A percentile compares a stretch with the other conserved stretches of the same genome.
Conservation (phyloP, 1,139 yeast species). For the Geotrichum australiense region DNA sequence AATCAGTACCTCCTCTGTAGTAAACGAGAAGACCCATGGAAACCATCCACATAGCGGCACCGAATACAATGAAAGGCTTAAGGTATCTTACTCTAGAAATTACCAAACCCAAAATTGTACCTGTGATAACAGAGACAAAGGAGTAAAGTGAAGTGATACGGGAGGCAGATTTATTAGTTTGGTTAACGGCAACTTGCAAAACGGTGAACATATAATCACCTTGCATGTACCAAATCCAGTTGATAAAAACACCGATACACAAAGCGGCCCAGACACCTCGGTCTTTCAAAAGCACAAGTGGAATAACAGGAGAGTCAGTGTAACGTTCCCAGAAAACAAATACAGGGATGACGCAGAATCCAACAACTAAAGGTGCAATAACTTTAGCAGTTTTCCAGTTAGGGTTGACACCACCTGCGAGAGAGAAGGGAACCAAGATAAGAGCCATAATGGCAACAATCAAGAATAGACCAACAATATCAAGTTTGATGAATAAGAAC, state of each 20-base stretch:
- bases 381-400: conserved; percentile 52
- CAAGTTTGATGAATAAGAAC: conserved; percentile 44
- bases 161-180: conserved; percentile 53
- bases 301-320: conserved; percentile 53
- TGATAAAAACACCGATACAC: conserved; percentile 46
- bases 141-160: conserved; percentile 58
- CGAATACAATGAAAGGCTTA: conserved; percentile 55
- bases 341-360: conserved; percentile 49
- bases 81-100: conserved; percentile 47
- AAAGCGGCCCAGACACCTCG: conserved; percentile 65
- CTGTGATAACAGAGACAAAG: conserved; percentile 57
- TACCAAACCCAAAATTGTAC: conserved; percentile 52
- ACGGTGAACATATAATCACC: conserved; percentile 62
- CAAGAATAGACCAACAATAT: conserved; percentile 47
- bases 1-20: conserved; percentile 47
- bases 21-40: conserved; percentile 53
- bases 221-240: conserved; percentile 61
- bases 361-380: conserved; percentile 60
- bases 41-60: conserved; percentile 49
- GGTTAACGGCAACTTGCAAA: conserved; percentile 54
- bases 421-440: conserved; percentile 44
- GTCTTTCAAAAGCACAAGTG: conserved; percentile 50
- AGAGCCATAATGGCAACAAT: conserved; percentile 49
- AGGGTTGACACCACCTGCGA: conserved; percentile 50
- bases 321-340: conserved; percentile 50